Evolutionary conservation across 192 early-diverging fungal genomes (phyloP), one percentile per base, ranked within the genome.

Genomic region (Gaertneriomyces sp.): DNA sequence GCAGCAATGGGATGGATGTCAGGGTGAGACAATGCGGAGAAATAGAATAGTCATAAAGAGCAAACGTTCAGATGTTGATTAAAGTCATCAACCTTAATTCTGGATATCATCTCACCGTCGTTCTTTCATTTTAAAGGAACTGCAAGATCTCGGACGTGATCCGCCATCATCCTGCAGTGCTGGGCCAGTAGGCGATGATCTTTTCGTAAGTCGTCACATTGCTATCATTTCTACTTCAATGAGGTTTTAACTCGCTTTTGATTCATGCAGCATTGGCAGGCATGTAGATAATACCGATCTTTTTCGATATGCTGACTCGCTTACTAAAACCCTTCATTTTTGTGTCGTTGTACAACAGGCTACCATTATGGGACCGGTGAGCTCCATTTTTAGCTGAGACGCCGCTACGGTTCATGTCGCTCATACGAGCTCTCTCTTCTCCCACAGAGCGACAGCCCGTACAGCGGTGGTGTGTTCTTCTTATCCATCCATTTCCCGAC

Each of bases 101-200:
- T 49, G 12, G 17, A 49, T 49, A n/a, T 12, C 12, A 12, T n/a
- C 47, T 56, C 19, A 56, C 54, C 14, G 5, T 49, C 14, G 8
- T 39, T 33, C 57, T 50, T 25, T 6, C 38, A 17, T 19, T 49
- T 53, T 44, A 12, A 42, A 83, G 77, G 76, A 98, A 83, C 80
- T 97, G 78, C 85, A 83, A 81, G 96, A 98, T 81, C 88, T 98
- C 78, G 90, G 88, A 68, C 87, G 91, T 73, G 95, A 98, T 85
- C 96, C 96, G 58, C 96, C 96, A 69, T 91, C 94, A 10, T 93
- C 93, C 55, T 97, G 95, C 88, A 92, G 89, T 76, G 96, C 95
- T 45, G 96, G 96, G 38, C 96, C 96, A 55, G 85, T 89, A 55
- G 92, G 90, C 41, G 96, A 97, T 25, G 94, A 86, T 62, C 66